Percentiles rank a stretch among this genome's conserved stretches.
phyloP scores from a whole-genome alignment of 192 early-diverging fungal species.

The Funneliformis mosseae region DNA sequence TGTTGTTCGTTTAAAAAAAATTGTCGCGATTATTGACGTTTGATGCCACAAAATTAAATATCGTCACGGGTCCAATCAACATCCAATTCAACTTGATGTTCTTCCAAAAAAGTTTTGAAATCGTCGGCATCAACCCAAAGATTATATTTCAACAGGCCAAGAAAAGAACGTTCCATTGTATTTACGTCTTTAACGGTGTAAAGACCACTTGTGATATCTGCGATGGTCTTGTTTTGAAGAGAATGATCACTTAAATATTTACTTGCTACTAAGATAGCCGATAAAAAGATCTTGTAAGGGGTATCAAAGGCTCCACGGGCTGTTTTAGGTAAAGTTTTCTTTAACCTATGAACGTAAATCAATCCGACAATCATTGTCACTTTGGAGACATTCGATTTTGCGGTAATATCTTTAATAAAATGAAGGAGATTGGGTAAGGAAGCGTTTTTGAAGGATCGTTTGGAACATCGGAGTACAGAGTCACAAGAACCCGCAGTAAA shows the following conservation, averaged over 20 bases:
- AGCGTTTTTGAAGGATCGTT: slow-evolving; percentile 18
- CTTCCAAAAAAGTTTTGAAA: slow-evolving; percentile 45
- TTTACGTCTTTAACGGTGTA: slow-evolving; percentile 60
- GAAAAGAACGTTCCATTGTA: slow-evolving; percentile 59
- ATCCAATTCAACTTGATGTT: slow-evolving; percentile 40
- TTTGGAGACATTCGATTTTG: slow-evolving; percentile 37
- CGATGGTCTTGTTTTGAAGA: slow-evolving; percentile 43
- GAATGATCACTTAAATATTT: slow-evolving; percentile 64
- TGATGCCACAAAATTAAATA: background rate
- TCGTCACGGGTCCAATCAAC: slow-evolving; percentile 14
- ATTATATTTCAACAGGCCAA: slow-evolving; percentile 57
- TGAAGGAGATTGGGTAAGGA: slow-evolving; percentile 33
- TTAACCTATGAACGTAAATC: slow-evolving; percentile 73
- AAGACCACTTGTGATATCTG: slow-evolving; percentile 51
- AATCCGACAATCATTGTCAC: slow-evolving; percentile 61
- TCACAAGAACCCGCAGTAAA: slow-evolving; percentile 35
- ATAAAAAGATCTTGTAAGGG: slow-evolving; percentile 73
- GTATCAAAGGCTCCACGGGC: slow-evolving; percentile 72
- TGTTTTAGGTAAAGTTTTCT: slow-evolving; percentile 58
- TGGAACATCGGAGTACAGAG: slow-evolving; percentile 28
- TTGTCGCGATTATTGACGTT: too few relatives aligned
- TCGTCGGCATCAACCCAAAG: slow-evolving; percentile 56
- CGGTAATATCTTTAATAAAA: slow-evolving; percentile 40
- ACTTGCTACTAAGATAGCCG: slow-evolving; percentile 66
- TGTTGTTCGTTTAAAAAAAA: too few relatives aligned